These are phyloP conservation scores for Berkeleyomyces rouxiae DNA, from an alignment of 2,329 filamentous ascomycete genomes.

Conservation along the genomic window DNA sequence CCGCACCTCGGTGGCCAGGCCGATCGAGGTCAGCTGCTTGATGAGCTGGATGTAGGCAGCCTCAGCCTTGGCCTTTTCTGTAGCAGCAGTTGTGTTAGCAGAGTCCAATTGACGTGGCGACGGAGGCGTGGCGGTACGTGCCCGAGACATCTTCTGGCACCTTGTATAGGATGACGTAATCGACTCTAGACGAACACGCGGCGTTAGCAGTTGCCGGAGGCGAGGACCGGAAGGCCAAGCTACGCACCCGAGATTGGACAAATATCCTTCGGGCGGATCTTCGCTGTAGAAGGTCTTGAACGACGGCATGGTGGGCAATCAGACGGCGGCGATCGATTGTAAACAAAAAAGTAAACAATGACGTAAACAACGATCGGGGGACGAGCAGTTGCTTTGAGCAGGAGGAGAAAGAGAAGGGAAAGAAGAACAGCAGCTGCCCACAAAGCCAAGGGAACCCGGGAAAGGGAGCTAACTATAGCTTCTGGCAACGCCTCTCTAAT, in stretches of 20 bases:
- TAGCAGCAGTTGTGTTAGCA: background rate
- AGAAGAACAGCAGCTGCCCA: background rate
- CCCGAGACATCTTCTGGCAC: constrained; percentile 43
- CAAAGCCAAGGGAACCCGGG: background rate
- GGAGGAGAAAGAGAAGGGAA: background rate
- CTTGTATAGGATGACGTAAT: constrained; percentile 74
- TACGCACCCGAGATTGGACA: constrained; percentile 9
- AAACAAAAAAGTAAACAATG: background rate
- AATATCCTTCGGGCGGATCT: constrained; percentile 12
- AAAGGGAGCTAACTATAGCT: background rate
- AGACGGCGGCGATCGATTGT: background rate
- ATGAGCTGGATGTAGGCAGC: constrained; percentile 65
- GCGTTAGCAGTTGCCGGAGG: background rate
- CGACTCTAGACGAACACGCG: constrained; percentile 38
- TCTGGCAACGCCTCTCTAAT: background rate
- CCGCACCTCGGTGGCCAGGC: constrained; percentile 78
- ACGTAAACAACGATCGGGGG: background rate
- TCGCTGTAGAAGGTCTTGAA: constrained; percentile 13
- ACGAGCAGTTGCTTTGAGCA: background rate
- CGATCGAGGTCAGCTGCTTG: constrained; percentile 55
- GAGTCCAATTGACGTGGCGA: background rate
- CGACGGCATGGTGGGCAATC: constrained; percentile 5
- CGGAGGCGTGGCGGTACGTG: constrained; percentile 22
- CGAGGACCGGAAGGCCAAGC: background rate
- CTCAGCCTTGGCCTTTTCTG: constrained; percentile 42